Evolutionary conservation across 257 asterid species (phyloP).

Genomic region (Lithospermum erythrorhizon): DNA sequence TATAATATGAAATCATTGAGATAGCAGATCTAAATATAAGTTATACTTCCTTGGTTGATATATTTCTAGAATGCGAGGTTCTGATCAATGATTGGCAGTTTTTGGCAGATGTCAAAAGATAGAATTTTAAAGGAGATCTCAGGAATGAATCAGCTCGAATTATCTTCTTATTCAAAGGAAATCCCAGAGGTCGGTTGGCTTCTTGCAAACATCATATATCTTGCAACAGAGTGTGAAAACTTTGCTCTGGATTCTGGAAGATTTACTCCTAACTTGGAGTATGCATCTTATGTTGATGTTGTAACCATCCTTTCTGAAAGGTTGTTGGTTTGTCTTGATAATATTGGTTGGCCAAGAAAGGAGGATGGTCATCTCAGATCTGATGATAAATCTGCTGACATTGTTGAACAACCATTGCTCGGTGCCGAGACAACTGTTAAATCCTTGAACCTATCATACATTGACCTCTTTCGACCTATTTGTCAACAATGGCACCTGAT

Average conservation of each 20-base stretch:
- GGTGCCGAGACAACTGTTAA: constrained; percentile 39
- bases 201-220: constrained; percentile 67
- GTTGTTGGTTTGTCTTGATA: constrained; percentile 48
- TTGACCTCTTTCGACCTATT: constrained; percentile 59
- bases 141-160: constrained; percentile 42
- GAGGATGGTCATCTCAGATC: constrained; percentile 31
- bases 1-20: background rate
- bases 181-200: constrained; percentile 81
- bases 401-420: constrained; percentile 12
- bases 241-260: constrained; percentile 39
- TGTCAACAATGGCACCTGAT: constrained; percentile 77
- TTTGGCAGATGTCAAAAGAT: constrained; percentile 84
- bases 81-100: constrained; percentile 93
- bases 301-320: constrained; percentile 52
- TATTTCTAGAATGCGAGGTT: constrained; percentile 28
- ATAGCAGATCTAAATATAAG: constrained; percentile 4
- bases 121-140: constrained; percentile 53
- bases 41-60: constrained; percentile 11
- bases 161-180: constrained; percentile 20
- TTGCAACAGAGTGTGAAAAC: constrained; percentile 48
- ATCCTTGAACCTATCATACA: constrained; percentile 46
- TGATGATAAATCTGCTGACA: constrained; percentile 29
- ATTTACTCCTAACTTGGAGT: constrained; percentile 48
- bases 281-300: constrained; percentile 49
- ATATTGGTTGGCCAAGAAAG: constrained; percentile 24